Evolutionary conservation across 1,139 yeast genomes (phyloP).

Genomic region (Kurtzmaniella quercitrusa): DNA sequence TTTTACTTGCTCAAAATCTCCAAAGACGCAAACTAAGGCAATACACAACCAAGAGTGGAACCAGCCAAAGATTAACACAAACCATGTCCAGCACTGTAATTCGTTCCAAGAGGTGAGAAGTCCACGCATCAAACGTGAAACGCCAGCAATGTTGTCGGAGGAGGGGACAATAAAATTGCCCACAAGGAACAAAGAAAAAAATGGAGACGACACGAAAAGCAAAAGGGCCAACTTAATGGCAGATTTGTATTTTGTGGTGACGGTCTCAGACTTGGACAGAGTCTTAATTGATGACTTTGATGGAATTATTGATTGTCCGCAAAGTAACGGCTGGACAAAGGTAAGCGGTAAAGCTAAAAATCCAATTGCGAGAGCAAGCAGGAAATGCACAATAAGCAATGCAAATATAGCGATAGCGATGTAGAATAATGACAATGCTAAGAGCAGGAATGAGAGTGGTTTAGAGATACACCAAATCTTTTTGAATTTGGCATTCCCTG

Average conservation of each 20-base stretch:
- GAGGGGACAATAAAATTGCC: slow-evolving; percentile 24
- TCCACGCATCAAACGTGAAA: slow-evolving; percentile 40
- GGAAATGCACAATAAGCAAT: slow-evolving; percentile 75
- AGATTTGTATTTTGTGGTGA: slow-evolving; percentile 12
- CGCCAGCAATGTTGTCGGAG: slow-evolving; percentile 24
- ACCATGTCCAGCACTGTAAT: slow-evolving; percentile 87
- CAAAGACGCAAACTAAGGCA: slow-evolving; percentile 29
- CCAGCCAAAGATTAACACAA: slow-evolving; percentile 72
- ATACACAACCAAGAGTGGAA: slow-evolving; percentile 72
- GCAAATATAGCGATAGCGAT: slow-evolving; percentile 71
- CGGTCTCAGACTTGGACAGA: slow-evolving; percentile 13
- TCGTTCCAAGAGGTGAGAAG: slow-evolving; percentile 64
- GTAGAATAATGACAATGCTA: slow-evolving; percentile 48
- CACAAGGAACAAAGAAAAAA: slow-evolving; percentile 35
- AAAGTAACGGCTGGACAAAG: slow-evolving; percentile 48
- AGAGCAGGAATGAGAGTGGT: slow-evolving; percentile 25
- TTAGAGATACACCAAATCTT: slow-evolving; percentile 15
- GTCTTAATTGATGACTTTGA: slow-evolving; percentile 5
- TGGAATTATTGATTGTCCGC: not conserved
- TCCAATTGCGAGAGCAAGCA: slow-evolving; percentile 73
- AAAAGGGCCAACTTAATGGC: slow-evolving; percentile 28
- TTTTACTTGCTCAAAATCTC: slow-evolving; percentile 19
- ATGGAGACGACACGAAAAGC: slow-evolving; percentile 52
- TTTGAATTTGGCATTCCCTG: slow-evolving; percentile 11
- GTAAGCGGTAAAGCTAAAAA: slow-evolving; percentile 68